phyloP scores from a whole-genome alignment of 2,329 filamentous ascomycete genomes.

The Talaromyces sp. region DNA sequence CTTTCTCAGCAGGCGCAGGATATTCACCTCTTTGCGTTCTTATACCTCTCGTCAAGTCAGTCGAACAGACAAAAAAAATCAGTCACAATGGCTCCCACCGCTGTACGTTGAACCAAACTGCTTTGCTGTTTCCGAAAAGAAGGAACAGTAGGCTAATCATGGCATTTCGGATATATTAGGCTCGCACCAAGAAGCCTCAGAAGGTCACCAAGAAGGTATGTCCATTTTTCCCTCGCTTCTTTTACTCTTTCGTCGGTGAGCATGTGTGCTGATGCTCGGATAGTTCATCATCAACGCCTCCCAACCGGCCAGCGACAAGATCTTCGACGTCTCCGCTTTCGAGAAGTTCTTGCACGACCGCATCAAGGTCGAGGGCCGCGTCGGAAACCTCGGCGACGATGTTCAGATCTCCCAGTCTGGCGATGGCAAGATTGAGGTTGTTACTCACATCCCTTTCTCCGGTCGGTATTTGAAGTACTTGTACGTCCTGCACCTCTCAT shows the following conservation, averaged over 20 bases:
- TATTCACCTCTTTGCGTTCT: slow-evolving; percentile 79
- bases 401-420: slow-evolving; percentile 86
- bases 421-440: slow-evolving; percentile 97
- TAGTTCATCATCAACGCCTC: slow-evolving; percentile 99
- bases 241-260: background rate
- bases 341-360: slow-evolving; percentile 99
- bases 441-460: slow-evolving; percentile 95
- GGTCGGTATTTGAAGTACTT: slow-evolving; percentile 99
- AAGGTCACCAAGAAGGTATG: slow-evolving; percentile 50
- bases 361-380: slow-evolving; percentile 99
- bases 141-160: slow-evolving; percentile 93
- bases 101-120: slow-evolving; percentile 73
- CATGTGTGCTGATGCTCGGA: background rate
- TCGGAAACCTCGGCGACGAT: slow-evolving; percentile 93
- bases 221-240: background rate
- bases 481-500: slow-evolving; percentile 53
- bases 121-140: slow-evolving; percentile 77
- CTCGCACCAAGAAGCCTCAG: slow-evolving; percentile 46
- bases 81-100: slow-evolving; percentile 76
- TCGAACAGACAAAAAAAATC: slow-evolving; percentile 28
- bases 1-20: slow-evolving; percentile 64
- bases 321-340: slow-evolving; percentile 98
- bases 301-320: slow-evolving; percentile 98
- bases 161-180: slow-evolving; percentile 43
- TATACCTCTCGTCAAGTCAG: slow-evolving; percentile 23